Percentiles rank a stretch among this genome's conserved stretches.
Evolutionary conservation across 2,329 filamentous ascomycete species (phyloP).

Genomic region (Metarhizium humberi): DNA sequence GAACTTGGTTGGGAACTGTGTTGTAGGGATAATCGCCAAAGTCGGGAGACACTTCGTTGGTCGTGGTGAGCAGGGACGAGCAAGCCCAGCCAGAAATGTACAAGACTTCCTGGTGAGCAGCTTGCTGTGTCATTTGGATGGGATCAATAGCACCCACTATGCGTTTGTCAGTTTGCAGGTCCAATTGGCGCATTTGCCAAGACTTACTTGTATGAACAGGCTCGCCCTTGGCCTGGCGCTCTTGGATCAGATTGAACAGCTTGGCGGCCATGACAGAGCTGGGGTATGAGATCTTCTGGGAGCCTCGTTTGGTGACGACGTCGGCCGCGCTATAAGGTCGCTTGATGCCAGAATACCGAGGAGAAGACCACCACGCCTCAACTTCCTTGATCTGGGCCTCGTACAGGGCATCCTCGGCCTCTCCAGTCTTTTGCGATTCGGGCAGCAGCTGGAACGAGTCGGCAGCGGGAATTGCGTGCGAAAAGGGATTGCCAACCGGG

Average conservation of each 20-base stretch:
- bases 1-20: constrained; percentile 95
- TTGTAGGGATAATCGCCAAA: constrained; percentile 99
- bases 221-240: constrained; percentile 67
- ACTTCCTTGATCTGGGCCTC: constrained; percentile 78
- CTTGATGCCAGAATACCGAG: constrained; percentile 81
- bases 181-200: not conserved
- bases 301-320: constrained; percentile 86
- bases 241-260: constrained; percentile 79
- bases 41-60: constrained; percentile 95
- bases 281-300: constrained; percentile 77
- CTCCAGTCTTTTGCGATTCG: constrained; percentile 66
- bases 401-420: constrained; percentile 77
- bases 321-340: constrained; percentile 84
- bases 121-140: constrained; percentile 99
- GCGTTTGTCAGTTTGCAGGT: not conserved
- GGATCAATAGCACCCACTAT: constrained; percentile 94
- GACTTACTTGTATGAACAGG: constrained; percentile 83
- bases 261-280: constrained; percentile 94
- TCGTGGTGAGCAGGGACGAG: constrained; percentile 83
- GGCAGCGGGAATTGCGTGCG: constrained; percentile 33
- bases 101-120: constrained; percentile 86
- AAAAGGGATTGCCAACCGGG: constrained; percentile 17
- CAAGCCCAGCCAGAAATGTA: constrained; percentile 98
- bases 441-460: constrained; percentile 82
- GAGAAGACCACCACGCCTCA: constrained; percentile 80